Evolutionary conservation across 106 monocot genomes (phyloP), one percentile per base, ranked within the genome.

Genomic region (Hemerocallis citrina): DNA sequence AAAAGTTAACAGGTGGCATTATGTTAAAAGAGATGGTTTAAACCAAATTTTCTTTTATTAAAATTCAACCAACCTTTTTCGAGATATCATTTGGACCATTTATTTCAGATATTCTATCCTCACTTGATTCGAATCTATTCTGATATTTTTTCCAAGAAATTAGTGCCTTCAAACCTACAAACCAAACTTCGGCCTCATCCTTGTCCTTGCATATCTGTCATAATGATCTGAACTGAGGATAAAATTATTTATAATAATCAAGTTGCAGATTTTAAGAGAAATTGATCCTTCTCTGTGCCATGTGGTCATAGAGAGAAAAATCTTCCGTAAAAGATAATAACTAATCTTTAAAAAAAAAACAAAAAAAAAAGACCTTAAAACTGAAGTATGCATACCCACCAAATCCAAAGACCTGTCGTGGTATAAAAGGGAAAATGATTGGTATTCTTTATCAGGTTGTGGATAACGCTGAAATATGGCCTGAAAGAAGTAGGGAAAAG

Each of bases 351-450:
- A 3, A 43, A 31, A 9, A 47, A 9, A 16, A 29, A 22, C 11
- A 4, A 24, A 1, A 36, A 28, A 34, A 13, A 16, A 61, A 29
- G 33, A 3, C 9, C 9, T 37, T 32, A 51, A 41, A 44, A 12
- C 7, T 16, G 32, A 38, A n/a, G 34, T 13, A 47, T 50, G 48
- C 27, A 47, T 39, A 59, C 79, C 44, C 37, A 92, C 92, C 74
- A 92, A 41, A 76, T 92, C 92, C 52, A 92, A 75, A 29, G 92
- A 92, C 33, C 92, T 64, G 29, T 84, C 88, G 46, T 54, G 74
- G 55, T 88, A 92, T 65, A 92, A 75, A 59, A 92, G 92, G 49
- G 92, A 88, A 84, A 92, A 92, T 58, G 92, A 92, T 58, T 88
- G 92, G 47, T 77, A 92, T 35, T 92, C 92, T 34, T 92, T 92